Conservation (phyloP, 495 filamentous ascomycete species). For the Jackrogersella multiformis region DNA sequence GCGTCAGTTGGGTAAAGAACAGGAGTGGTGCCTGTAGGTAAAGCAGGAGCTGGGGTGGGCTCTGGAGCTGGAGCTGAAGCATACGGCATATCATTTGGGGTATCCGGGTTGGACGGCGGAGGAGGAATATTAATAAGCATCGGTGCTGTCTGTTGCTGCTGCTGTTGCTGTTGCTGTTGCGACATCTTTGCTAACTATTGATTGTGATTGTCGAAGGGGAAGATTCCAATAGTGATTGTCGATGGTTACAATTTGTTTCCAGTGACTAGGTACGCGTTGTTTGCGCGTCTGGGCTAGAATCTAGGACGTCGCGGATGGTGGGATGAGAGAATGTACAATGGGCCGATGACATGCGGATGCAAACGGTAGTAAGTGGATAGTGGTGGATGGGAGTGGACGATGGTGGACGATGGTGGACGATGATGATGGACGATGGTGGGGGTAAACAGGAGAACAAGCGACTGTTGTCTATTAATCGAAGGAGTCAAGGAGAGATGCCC, state of each 20-base stretch:
- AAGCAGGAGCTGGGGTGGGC: too few relatives aligned
- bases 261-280: constrained; percentile 13
- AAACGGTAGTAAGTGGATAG: neutral
- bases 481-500: neutral
- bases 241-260: constrained; percentile 4
- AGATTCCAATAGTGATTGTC: neutral
- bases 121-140: constrained; percentile 88
- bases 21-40: too few relatives aligned
- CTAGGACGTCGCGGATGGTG: neutral
- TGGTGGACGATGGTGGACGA: constrained; percentile 19
- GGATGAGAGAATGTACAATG: constrained; percentile 1
- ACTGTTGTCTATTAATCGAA: neutral
- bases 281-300: constrained; percentile 3
- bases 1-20: too few relatives aligned
- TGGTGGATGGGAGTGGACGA: neutral
- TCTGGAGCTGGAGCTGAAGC: too few relatives aligned
- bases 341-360: neutral
- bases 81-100: constrained; percentile 92
- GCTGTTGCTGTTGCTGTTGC: too few relatives aligned
- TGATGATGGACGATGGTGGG: too few relatives aligned
- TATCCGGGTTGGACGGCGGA: constrained; percentile 82
- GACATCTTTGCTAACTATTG: constrained; percentile 47
- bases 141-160: constrained; percentile 56
- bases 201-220: neutral
- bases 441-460: neutral